Base-by-base conservation (phyloP, 2,329 filamentous ascomycete genomes). In the Colletotrichum sp. region DNA sequence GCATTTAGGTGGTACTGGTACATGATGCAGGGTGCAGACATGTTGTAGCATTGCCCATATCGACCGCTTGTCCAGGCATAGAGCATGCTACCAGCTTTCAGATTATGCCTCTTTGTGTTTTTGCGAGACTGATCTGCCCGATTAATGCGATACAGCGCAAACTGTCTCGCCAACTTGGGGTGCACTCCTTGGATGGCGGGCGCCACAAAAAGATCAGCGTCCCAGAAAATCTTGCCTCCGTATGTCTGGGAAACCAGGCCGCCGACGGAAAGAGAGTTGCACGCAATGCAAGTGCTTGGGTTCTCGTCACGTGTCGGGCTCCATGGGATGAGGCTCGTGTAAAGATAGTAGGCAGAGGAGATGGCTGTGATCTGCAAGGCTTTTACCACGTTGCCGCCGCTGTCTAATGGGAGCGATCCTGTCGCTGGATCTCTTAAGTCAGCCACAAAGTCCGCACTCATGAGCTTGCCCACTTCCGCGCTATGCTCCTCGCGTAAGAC, bases 1-100 rank as follows among this genome's bases (percentile, higher is more conserved):
- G 92, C 92, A 78, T 94, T 94, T 60, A 94, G 79, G 79, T 94
- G 93, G 78, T 94, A 94, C 80, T 94, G 88, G 79, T 94, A 94
- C 81, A 94, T 92, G 80, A 92, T 93, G 82, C 93, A 94, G 7
- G 90, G 87, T 1, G 89, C 90, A 5, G 89, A 90, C 4, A 86
- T 88, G 1, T 93, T 68, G 32, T 68, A 94, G 78, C 93, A 94
- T 79, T 94, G 94, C 5, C 93, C 93, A 79, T 87, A 92, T 3
- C 93, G 86, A 9, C 90, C 92, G 78, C 90, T 92, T 0, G 92
- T 94, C 93, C 93, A 94, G 2, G 93, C 89, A 79, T 90, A 94
- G 2, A 92, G 88, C 1, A 91, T 91, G 10, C 92, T 81, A 7
- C 75, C 77, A 16, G 15, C 3, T 88, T 90, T 79, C 90, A 92